A percentile compares a stretch with the other conserved stretches of the same genome.
phyloP scores from a whole-genome alignment of 1,284 basidiomycete species.

The Pyrrhoderma noxium region DNA sequence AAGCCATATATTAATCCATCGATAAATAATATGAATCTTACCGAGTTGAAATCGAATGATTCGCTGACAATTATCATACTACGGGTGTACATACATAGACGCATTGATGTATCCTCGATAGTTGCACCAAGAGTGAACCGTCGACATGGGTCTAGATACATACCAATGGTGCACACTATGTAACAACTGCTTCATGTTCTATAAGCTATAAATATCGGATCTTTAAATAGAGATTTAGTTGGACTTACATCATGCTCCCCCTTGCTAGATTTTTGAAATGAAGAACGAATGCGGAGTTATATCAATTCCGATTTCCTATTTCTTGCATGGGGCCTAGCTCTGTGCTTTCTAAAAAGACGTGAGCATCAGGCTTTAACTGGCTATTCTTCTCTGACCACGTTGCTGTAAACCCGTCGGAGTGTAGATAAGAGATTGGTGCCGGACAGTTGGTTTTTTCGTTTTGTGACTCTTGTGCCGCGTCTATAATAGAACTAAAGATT shows the following conservation, averaged over 20 bases:
- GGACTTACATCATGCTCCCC: not conserved
- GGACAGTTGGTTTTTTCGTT: too few species aligned
- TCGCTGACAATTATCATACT: not conserved
- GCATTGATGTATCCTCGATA: conserved; percentile 13
- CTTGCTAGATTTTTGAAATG: not conserved
- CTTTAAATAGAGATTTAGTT: too few species aligned
- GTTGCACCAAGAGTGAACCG: conserved; percentile 17
- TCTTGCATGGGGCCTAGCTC: not conserved
- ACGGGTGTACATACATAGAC: conserved; percentile 13
- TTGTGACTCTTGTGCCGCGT: too few species aligned
- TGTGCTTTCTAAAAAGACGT: not conserved
- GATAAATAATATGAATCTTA: too few species aligned
- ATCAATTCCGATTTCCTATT: not conserved
- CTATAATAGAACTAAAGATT: too few species aligned
- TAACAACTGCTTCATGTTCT: conserved; percentile 17
- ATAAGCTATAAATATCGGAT: too few species aligned
- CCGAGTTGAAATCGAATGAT: conserved; percentile 7
- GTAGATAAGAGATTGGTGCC: too few species aligned
- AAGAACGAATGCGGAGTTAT: not conserved
- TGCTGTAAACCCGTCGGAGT: too few species aligned
- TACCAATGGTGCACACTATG: conserved; percentile 16
- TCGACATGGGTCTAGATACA: conserved; percentile 18
- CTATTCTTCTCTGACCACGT: not conserved
- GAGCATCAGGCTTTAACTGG: not conserved
- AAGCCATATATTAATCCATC: too few species aligned